Percentiles rank a stretch among this genome's conserved stretches.
These are phyloP conservation scores for Microsporum ferrugineum DNA, from an alignment of 2,329 filamentous ascomycete genomes.

Conservation along the genomic window DNA sequence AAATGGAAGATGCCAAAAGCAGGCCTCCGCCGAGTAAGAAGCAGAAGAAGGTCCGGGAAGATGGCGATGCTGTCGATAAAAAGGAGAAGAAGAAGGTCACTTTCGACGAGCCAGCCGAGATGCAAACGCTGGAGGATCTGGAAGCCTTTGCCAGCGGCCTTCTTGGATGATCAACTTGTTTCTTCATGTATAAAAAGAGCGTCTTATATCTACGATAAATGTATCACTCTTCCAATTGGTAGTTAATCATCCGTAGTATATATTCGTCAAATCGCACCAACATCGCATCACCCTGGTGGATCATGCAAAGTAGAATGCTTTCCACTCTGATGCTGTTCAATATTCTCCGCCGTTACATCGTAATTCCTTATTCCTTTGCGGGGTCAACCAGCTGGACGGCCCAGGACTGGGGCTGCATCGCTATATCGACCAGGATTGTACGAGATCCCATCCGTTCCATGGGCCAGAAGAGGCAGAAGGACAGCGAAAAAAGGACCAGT, in stretches of 20 bases:
- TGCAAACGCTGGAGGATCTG: conserved; percentile 38
- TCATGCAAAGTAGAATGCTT: background rate
- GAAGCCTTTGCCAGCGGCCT: conserved; percentile 37
- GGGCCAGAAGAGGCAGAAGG: background rate
- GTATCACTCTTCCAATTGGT: no score
- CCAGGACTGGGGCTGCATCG: background rate
- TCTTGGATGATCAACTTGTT: conserved; percentile 21
- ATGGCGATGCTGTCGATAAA: conserved; percentile 18
- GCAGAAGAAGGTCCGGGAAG: conserved; percentile 30
- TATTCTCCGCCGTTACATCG: conserved; percentile 3
- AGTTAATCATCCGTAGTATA: no score
- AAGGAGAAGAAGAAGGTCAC: conserved; percentile 18
- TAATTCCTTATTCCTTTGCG: background rate
- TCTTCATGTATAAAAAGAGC: background rate
- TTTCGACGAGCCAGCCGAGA: conserved; percentile 21
- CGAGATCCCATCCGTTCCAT: background rate
- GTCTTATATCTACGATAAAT: no score
- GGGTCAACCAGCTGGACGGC: background rate
- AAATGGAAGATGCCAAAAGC: conserved; percentile 14
- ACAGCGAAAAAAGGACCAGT: background rate
- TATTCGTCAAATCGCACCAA: background rate
- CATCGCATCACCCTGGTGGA: background rate
- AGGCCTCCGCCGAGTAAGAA: conserved; percentile 27
- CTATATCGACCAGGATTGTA: conserved; percentile 1
- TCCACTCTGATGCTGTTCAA: background rate